phyloP scores from a whole-genome alignment of 129 eudicot genomes.

The Tanacetum coccineum region DNA sequence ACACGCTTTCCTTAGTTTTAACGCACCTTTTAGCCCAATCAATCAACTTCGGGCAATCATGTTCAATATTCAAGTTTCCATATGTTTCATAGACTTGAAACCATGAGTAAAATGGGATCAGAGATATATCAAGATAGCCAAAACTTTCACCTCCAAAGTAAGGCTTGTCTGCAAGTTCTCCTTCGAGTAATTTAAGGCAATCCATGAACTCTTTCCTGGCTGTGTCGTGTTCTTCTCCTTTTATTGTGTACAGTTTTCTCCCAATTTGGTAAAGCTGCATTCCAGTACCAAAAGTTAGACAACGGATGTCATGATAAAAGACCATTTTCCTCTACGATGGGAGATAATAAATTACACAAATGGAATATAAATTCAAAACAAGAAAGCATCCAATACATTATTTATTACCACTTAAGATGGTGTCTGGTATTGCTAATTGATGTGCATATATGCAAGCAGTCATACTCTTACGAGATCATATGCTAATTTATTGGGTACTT shows the following conservation, averaged over 20 bases:
- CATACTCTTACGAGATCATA: no score
- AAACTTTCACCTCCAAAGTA: conserved; percentile 40
- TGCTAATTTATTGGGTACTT: no score
- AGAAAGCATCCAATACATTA: background rate
- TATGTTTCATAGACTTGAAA: conserved; percentile 34
- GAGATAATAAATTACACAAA: background rate
- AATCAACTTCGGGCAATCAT: conserved; percentile 40
- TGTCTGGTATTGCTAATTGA: no score
- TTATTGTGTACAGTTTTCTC: conserved; percentile 21
- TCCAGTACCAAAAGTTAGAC: background rate
- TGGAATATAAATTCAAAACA: background rate
- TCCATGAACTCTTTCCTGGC: conserved; percentile 19
- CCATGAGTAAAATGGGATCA: conserved; percentile 34
- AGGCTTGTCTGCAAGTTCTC: conserved; percentile 21
- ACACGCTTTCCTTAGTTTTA: conserved; percentile 35
- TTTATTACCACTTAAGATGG: background rate
- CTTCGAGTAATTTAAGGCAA: conserved; percentile 20
- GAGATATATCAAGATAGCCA: conserved; percentile 29
- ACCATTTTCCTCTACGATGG: background rate
- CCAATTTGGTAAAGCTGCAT: conserved; percentile 22
- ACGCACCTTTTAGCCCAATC: conserved; percentile 44
- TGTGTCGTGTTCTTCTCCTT: conserved; percentile 29
- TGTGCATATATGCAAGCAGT: no score
- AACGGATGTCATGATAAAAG: background rate
- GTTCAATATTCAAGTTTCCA: conserved; percentile 28